phyloP scores from a whole-genome alignment of 495 filamentous ascomycete genomes.

The Penicillium macrosclerotiorum region DNA sequence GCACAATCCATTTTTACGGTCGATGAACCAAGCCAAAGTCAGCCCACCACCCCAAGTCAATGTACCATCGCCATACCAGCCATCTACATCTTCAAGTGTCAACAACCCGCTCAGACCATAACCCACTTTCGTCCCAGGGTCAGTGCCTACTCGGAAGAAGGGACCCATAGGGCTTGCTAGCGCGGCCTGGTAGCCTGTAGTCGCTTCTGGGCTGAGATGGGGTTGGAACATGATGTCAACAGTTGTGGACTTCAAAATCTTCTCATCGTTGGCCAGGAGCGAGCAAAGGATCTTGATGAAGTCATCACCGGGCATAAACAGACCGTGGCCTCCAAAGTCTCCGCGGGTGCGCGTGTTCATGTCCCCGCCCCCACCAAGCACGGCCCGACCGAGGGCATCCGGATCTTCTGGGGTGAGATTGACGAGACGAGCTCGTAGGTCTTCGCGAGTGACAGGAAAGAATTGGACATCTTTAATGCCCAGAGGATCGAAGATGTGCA shows the following conservation, averaged over 20 bases:
- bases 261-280: slow-evolving; percentile 44
- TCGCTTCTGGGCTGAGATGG: slow-evolving; percentile 36
- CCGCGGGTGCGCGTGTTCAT: slow-evolving; percentile 24
- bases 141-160: slow-evolving; percentile 29
- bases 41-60: slow-evolving; percentile 38
- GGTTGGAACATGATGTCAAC: slow-evolving; percentile 52
- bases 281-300: slow-evolving; percentile 51
- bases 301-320: slow-evolving; percentile 44
- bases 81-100: slow-evolving; percentile 30
- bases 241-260: slow-evolving; percentile 39
- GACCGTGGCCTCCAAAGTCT: slow-evolving; percentile 53
- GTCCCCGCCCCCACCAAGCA: slow-evolving; percentile 24
- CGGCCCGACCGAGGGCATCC: slow-evolving; percentile 21
- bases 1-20: slow-evolving; percentile 46
- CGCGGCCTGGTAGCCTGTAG: slow-evolving; percentile 13
- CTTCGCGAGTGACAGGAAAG: slow-evolving; percentile 30
- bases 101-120: slow-evolving; percentile 29
- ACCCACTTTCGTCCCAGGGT: slow-evolving; percentile 20
- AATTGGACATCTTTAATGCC: slow-evolving; percentile 44
- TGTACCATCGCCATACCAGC: slow-evolving; percentile 40
- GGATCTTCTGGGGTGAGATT: slow-evolving; percentile 32
- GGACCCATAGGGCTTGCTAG: slow-evolving; percentile 19
- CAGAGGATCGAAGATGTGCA: slow-evolving; percentile 44
- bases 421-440: slow-evolving; percentile 33
- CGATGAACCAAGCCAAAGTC: slow-evolving; percentile 44